phyloP scores from a whole-genome alignment of 106 monocot genomes.

The Dioscorea zingiberensis region DNA sequence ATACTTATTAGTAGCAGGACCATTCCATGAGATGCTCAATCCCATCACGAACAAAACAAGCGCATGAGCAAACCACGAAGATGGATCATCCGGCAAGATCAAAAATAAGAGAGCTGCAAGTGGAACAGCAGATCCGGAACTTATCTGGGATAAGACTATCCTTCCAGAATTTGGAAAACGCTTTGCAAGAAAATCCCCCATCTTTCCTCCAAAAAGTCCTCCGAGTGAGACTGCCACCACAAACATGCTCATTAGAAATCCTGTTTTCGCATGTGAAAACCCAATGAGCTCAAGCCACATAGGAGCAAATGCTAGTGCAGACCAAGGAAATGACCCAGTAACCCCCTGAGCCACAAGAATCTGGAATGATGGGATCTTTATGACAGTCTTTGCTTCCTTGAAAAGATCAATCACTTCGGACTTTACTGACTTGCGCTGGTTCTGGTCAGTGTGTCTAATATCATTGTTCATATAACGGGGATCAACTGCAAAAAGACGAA shows the following conservation, averaged over 20 bases:
- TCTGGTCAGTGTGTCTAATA: background rate
- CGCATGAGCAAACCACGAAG: constrained; percentile 40
- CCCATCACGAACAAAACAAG: constrained; percentile 82
- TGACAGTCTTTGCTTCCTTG: constrained; percentile 59
- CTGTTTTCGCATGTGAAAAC: constrained; percentile 66
- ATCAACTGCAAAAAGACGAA: constrained; percentile 60
- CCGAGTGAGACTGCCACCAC: constrained; percentile 56
- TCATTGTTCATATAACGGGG: constrained; percentile 31
- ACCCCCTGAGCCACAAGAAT: constrained; percentile 93
- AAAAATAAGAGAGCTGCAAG: constrained; percentile 67
- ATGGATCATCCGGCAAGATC: constrained; percentile 61
- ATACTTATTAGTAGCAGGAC: constrained; percentile 92
- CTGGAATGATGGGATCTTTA: constrained; percentile 79
- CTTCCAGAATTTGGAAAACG: constrained; percentile 71
- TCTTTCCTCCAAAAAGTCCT: constrained; percentile 66
- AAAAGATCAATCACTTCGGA: constrained; percentile 39
- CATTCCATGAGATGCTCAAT: constrained; percentile 83
- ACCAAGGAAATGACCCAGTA: constrained; percentile 92
- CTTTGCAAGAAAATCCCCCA: constrained; percentile 70
- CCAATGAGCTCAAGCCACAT: constrained; percentile 95
- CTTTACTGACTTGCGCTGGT: constrained; percentile 24
- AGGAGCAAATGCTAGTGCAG: constrained; percentile 73
- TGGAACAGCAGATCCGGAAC: constrained; percentile 74
- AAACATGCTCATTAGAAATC: constrained; percentile 56
- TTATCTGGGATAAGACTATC: constrained; percentile 88